phyloP scores from a whole-genome alignment of 208 protist genomes.

The Wallacemonas sp. region DNA sequence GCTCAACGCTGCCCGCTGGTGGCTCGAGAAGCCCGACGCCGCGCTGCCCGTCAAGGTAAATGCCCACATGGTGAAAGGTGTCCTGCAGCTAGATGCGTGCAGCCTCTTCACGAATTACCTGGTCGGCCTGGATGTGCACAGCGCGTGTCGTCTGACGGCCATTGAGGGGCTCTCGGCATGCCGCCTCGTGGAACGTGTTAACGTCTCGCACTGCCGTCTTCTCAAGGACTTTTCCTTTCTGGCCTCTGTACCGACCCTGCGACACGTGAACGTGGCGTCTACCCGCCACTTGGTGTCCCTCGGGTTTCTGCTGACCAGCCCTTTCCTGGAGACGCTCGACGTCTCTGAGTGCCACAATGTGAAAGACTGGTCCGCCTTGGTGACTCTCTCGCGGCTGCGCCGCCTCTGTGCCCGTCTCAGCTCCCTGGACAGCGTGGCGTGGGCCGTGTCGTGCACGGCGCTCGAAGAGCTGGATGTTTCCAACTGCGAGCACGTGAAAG shows the following conservation, averaged over 20 bases:
- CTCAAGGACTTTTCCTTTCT: conserved; percentile 3
- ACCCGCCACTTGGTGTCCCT: conserved; percentile 1
- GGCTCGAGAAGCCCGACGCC: background rate
- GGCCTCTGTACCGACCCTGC: background rate
- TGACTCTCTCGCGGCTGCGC: background rate
- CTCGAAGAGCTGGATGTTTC: conserved; percentile 3
- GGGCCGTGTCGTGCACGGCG: background rate
- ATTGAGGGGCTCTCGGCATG: background rate
- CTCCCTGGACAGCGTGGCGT: conserved; percentile 7
- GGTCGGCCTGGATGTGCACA: conserved; percentile 2
- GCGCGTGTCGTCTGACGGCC: background rate
- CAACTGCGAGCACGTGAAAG: conserved; percentile 1
- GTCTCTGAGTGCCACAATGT: background rate
- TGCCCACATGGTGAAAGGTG: conserved; percentile 4
- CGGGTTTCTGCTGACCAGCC: background rate
- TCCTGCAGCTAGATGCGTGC: background rate
- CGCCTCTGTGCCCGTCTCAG: background rate
- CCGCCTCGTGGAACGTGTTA: background rate
- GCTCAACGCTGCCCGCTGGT: conserved; percentile 1
- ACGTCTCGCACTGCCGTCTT: conserved; percentile 4
- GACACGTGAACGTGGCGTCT: background rate
- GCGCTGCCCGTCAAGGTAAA: conserved; percentile 5
- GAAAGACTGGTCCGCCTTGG: conserved; percentile 6
- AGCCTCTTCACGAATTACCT: background rate
- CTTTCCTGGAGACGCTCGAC: conserved; percentile 1